These are phyloP conservation scores for Geotrichum europaeum DNA, from an alignment of 1,139 yeast genomes.

Conservation along the genomic window DNA sequence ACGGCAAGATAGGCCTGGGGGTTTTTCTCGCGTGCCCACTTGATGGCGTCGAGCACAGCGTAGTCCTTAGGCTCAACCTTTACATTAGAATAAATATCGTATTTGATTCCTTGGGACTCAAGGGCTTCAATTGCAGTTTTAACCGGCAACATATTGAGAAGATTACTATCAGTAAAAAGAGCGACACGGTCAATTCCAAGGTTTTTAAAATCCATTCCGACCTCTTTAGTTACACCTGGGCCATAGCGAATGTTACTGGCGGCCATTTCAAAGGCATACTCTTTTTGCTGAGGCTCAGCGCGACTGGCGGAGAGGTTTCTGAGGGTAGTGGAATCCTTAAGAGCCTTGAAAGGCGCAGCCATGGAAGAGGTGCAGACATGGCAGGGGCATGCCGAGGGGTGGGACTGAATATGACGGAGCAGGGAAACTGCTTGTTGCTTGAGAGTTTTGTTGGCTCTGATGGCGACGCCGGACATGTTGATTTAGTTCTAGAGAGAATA, in stretches of 20 bases:
- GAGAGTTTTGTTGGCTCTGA: conserved; percentile 3
- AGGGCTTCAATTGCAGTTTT: conserved; percentile 34
- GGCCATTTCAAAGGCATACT: conserved; percentile 41
- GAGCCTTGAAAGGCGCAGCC: conserved; percentile 13
- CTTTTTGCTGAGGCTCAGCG: conserved; percentile 25
- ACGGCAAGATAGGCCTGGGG: conserved; percentile 40
- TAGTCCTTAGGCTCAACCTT: conserved; percentile 39
- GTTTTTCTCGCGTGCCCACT: conserved; percentile 35
- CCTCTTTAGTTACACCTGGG: conserved; percentile 37
- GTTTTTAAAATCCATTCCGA: conserved; percentile 38
- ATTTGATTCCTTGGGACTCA: conserved; percentile 35
- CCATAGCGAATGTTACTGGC: conserved; percentile 39
- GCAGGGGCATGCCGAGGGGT: conserved; percentile 34
- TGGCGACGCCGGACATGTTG: conserved; percentile 3
- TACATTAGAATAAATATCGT: conserved; percentile 37
- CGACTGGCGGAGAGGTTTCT: conserved; percentile 21
- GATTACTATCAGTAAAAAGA: conserved; percentile 20
- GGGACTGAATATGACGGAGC: conserved; percentile 31
- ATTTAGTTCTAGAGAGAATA: neutral
- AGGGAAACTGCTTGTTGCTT: conserved; percentile 16
- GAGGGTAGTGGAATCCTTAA: conserved; percentile 17
- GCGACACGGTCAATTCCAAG: conserved; percentile 32
- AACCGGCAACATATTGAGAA: conserved; percentile 32
- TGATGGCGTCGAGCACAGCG: conserved; percentile 36
- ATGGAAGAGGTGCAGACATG: conserved; percentile 29